Percentiles rank a stretch among this genome's conserved stretches.
These are phyloP conservation scores for Rosa multiflora DNA, from an alignment of 306 rosid species.

Conservation along the genomic window DNA sequence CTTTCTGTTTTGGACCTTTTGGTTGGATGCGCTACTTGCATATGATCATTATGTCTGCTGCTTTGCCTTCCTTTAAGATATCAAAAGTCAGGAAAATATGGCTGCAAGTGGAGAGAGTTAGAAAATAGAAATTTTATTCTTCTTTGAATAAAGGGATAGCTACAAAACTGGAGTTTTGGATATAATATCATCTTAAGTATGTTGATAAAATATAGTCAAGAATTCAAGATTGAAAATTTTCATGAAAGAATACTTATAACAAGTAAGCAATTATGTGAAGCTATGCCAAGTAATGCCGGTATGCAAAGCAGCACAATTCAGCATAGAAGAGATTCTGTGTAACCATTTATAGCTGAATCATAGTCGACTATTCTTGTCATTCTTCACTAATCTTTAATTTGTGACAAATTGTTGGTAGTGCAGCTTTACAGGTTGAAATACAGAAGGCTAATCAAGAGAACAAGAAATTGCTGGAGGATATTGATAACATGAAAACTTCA, in stretches of 20 bases:
- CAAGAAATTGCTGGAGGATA: constrained; percentile 54
- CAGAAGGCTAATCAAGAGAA: constrained; percentile 50
- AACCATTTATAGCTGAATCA: background rate
- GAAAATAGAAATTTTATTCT: background rate
- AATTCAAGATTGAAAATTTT: background rate
- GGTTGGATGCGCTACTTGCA: background rate
- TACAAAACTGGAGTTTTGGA: background rate
- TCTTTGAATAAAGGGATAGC: background rate
- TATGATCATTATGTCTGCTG: background rate
- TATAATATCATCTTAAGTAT: background rate
- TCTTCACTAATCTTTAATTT: background rate
- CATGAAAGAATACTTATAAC: background rate
- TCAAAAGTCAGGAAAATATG: constrained; percentile 10
- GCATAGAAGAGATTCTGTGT: background rate
- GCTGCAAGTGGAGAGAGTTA: background rate
- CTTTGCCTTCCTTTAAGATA: background rate
- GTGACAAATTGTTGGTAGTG: constrained; percentile 19
- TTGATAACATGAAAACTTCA: constrained; percentile 46
- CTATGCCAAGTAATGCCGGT: background rate
- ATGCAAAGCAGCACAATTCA: background rate
- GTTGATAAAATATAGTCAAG: background rate
- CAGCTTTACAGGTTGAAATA: constrained; percentile 59
- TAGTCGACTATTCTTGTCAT: background rate
- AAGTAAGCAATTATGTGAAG: background rate
- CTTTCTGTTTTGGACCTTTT: background rate